A percentile compares a stretch with the other conserved stretches of the same genome.
Conservation (phyloP, 805 yeast species). For the Pichia manshurica region DNA sequence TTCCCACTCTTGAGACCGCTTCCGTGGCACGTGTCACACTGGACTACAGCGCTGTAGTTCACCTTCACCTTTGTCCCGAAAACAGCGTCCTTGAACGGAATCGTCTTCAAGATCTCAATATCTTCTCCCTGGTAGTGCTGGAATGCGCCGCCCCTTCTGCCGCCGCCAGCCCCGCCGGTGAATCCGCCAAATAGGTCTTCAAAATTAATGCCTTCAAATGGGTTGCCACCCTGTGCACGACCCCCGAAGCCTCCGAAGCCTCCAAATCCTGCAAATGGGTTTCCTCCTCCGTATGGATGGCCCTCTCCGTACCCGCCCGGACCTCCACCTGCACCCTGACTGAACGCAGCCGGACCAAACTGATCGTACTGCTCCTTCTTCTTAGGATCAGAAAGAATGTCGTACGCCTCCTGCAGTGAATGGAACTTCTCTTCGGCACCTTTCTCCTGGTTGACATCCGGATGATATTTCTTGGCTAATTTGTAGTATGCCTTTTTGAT, state of each 20-base stretch:
- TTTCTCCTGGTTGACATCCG: slow-evolving; percentile 90
- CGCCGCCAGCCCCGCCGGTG: slow-evolving; percentile 30
- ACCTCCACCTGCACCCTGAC: slow-evolving; percentile 41
- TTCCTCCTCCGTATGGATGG: slow-evolving; percentile 34
- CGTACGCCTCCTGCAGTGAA: slow-evolving; percentile 91
- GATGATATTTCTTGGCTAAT: slow-evolving; percentile 90
- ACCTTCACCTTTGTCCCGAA: slow-evolving; percentile 68
- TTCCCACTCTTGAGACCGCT: slow-evolving; percentile 77
- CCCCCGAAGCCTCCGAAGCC: slow-evolving; percentile 39
- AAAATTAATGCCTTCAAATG: slow-evolving; percentile 35
- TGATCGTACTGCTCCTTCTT: slow-evolving; percentile 89
- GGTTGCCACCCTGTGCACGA: slow-evolving; percentile 22
- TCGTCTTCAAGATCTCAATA: slow-evolving; percentile 68
- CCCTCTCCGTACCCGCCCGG: slow-evolving; percentile 32
- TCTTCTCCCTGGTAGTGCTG: slow-evolving; percentile 87
- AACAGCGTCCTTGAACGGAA: slow-evolving; percentile 81
- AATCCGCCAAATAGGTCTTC: slow-evolving; percentile 53
- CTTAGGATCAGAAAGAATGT: slow-evolving; percentile 75
- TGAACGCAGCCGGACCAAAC: slow-evolving; percentile 84
- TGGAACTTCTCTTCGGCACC: slow-evolving; percentile 88
- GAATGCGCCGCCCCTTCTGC: slow-evolving; percentile 39
- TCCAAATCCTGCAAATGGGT: slow-evolving; percentile 38
- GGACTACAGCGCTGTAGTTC: slow-evolving; percentile 65
- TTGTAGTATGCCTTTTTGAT: slow-evolving; percentile 93
- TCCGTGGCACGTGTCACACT: slow-evolving; percentile 78